A percentile compares a stretch with the other conserved stretches of the same genome.
Evolutionary conservation across 257 asterid species (phyloP).

Genomic region (Fraxinus quadrangulata): DNA sequence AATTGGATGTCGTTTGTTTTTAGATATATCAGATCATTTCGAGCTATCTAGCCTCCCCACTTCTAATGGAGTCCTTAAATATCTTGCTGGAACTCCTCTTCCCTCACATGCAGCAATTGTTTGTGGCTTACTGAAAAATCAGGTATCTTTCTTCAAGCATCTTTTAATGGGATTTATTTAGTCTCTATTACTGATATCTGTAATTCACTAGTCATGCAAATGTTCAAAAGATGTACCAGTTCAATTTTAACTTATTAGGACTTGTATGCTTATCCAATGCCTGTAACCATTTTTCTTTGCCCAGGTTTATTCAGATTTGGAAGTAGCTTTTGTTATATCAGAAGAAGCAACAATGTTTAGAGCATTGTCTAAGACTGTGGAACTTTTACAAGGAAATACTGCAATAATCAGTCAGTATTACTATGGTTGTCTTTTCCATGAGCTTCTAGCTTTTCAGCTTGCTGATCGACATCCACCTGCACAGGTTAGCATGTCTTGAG

Average conservation of each 20-base stretch:
- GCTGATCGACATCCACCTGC: conserved; percentile 84
- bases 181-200: conserved; percentile 4
- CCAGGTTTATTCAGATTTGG: conserved; percentile 94
- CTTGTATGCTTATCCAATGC: conserved; percentile 12
- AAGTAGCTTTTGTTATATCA: conserved; percentile 93
- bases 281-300: conserved; percentile 12
- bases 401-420: conserved; percentile 91
- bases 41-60: conserved; percentile 94
- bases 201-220: background rate
- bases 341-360: conserved; percentile 71
- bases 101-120: conserved; percentile 89
- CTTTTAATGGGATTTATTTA: too few relatives aligned
- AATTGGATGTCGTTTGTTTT: conserved; percentile 75
- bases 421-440: conserved; percentile 91
- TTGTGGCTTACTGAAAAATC: conserved; percentile 90
- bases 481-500: conserved; percentile 56
- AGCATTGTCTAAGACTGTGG: conserved; percentile 84
- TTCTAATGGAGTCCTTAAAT: conserved; percentile 90
- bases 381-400: conserved; percentile 89
- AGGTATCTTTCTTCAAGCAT: conserved; percentile 40
- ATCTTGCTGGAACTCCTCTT: conserved; percentile 81
- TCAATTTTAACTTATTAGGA: background rate
- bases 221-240: conserved; percentile 3
- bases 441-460: conserved; percentile 94
- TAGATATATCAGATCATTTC: conserved; percentile 94